phyloP scores from a whole-genome alignment of 257 asterid genomes.

The Solanum pinnatisectum region DNA sequence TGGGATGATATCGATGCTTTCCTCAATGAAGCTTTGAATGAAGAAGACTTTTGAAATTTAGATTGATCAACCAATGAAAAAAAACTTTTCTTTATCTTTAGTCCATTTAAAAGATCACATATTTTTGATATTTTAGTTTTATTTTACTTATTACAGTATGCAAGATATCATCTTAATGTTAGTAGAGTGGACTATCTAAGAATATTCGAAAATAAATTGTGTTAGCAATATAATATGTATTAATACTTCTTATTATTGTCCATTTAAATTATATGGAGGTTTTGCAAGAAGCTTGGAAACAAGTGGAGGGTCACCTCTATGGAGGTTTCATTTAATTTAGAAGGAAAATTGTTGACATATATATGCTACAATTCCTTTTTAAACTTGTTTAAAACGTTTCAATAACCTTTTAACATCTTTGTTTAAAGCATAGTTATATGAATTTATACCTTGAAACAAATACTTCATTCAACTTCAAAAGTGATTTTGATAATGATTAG shows the following conservation, averaged over 20 bases:
- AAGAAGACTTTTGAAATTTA: neutral
- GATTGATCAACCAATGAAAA: neutral
- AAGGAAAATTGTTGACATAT: neutral
- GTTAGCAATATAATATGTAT: neutral
- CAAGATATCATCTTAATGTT: neutral
- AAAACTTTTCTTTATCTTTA: neutral
- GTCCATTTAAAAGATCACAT: neutral
- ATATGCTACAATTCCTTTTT: neutral
- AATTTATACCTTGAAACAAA: neutral
- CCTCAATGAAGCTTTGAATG: neutral
- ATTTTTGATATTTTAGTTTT: neutral
- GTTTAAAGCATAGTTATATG: neutral
- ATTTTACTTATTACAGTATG: neutral
- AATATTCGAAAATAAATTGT: neutral
- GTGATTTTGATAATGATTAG: neutral
- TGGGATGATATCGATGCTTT: neutral
- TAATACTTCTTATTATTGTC: neutral
- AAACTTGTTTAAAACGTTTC: neutral
- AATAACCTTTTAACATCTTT: neutral
- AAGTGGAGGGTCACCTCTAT: neutral
- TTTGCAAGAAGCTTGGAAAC: neutral
- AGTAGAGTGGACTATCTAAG: neutral
- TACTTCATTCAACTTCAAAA: neutral
- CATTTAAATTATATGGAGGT: neutral
- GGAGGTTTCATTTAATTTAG: neutral